Conservation (phyloP, 352 stramenopile species). For the Salisapilia sapeloensis region DNA sequence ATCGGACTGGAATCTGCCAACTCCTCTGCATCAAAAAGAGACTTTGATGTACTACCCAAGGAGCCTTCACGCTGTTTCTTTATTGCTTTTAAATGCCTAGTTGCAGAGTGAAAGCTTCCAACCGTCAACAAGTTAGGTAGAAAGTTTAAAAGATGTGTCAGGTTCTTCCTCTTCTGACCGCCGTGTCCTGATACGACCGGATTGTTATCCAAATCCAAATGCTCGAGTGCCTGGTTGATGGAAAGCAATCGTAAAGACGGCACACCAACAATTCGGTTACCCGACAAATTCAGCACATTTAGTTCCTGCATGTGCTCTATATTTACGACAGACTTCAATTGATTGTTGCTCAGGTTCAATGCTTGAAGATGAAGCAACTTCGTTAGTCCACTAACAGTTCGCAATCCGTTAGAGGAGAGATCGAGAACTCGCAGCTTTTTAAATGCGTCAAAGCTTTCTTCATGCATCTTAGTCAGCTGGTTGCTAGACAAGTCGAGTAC, state of each 20-base stretch:
- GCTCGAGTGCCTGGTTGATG: slow-evolving; percentile 46
- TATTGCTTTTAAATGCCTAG: slow-evolving; percentile 34
- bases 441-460: slow-evolving; percentile 28
- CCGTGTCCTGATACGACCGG: slow-evolving; percentile 46
- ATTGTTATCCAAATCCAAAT: slow-evolving; percentile 65
- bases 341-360: slow-evolving; percentile 36
- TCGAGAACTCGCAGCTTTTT: slow-evolving; percentile 50
- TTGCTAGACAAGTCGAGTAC: slow-evolving; percentile 55
- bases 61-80: slow-evolving; percentile 10
- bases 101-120: slow-evolving; percentile 26
- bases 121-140: slow-evolving; percentile 40
- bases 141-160: slow-evolving; percentile 65
- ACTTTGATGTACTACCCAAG: slow-evolving; percentile 8
- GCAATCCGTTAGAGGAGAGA: slow-evolving; percentile 36
- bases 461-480: slow-evolving; percentile 25
- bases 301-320: slow-evolving; percentile 46
- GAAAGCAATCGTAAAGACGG: slow-evolving; percentile 46
- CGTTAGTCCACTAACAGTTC: slow-evolving; percentile 25
- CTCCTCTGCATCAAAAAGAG: slow-evolving; percentile 24
- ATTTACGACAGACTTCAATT: slow-evolving; percentile 46
- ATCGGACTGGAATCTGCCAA: slow-evolving; percentile 11
- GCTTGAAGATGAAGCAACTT: slow-evolving; percentile 42
- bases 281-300: slow-evolving; percentile 29
- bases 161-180: slow-evolving; percentile 41
- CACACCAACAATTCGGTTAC: slow-evolving; percentile 26